Evolutionary conservation across 805 yeast species (phyloP).

Genomic region (Cyberlindnera nakhonratchasimensis): DNA sequence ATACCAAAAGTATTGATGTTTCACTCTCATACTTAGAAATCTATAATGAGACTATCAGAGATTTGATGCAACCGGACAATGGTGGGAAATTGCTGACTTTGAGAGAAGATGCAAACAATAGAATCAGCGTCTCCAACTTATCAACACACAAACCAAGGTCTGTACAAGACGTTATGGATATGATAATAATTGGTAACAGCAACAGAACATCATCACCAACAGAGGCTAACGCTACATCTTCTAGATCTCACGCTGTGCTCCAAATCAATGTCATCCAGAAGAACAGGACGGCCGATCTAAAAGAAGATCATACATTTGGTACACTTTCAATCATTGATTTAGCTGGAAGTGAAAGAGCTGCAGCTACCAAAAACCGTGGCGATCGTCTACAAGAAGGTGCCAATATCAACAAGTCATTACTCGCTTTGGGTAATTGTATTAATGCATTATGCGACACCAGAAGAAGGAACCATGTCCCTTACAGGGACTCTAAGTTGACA

Average conservation of each 20-base stretch:
- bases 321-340: conserved; percentile 85
- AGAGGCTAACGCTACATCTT: conserved; percentile 85
- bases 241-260: conserved; percentile 90
- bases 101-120: conserved; percentile 65
- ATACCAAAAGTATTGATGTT: conserved; percentile 55
- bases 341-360: conserved; percentile 95
- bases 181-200: conserved; percentile 66
- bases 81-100: conserved; percentile 48
- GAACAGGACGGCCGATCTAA: conserved; percentile 56
- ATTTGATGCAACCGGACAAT: conserved; percentile 60
- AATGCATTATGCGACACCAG: conserved; percentile 82
- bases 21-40: conserved; percentile 78
- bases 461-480: conserved; percentile 74
- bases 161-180: conserved; percentile 74
- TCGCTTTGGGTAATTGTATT: conserved; percentile 92
- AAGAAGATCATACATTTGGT: conserved; percentile 69
- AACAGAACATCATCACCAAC: conserved; percentile 85
- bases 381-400: conserved; percentile 86
- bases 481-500: conserved; percentile 86
- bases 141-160: conserved; percentile 57
- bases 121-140: conserved; percentile 69
- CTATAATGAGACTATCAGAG: conserved; percentile 86
- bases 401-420: conserved; percentile 79
- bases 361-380: conserved; percentile 84
- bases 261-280: conserved; percentile 70